Conservation (phyloP, 2,329 filamentous ascomycete species). For the Alternaria sp. region DNA sequence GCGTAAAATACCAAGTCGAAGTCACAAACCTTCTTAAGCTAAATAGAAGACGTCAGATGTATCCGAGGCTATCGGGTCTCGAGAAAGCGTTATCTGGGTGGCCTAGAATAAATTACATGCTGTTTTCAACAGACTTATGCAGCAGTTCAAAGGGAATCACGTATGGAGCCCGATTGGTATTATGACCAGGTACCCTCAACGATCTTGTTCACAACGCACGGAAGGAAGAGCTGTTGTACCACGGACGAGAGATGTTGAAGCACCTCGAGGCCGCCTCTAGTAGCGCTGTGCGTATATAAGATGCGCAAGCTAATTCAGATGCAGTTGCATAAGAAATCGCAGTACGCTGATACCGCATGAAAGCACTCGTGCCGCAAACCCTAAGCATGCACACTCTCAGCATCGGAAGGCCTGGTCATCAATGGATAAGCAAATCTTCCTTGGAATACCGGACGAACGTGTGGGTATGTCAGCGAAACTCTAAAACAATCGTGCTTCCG, state of each 20-base stretch:
- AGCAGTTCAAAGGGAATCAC: constrained; percentile 68
- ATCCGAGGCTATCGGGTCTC: constrained; percentile 59
- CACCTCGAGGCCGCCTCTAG: constrained; percentile 50
- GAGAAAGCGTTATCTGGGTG: constrained; percentile 66
- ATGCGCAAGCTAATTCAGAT: constrained; percentile 49
- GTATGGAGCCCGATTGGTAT: constrained; percentile 68
- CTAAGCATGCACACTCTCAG: too few relatives aligned
- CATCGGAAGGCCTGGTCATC: constrained; percentile 19
- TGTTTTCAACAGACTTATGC: constrained; percentile 63
- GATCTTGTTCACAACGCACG: constrained; percentile 13
- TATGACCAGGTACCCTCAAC: constrained; percentile 69
- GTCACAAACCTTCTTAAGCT: constrained; percentile 2
- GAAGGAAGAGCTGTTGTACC: constrained; percentile 39
- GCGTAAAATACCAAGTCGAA: background rate
- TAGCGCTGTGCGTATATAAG: constrained; percentile 50
- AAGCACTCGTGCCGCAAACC: background rate
- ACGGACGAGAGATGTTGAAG: constrained; percentile 37
- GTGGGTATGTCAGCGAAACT: constrained; percentile 14
- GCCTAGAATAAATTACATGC: constrained; percentile 66
- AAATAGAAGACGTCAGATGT: background rate
- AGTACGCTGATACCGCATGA: constrained; percentile 44
- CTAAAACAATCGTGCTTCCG: background rate
- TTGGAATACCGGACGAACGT: constrained; percentile 14
- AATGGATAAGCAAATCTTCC: constrained; percentile 34
- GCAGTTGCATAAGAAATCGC: constrained; percentile 47